phyloP scores from a whole-genome alignment of 2,329 filamentous ascomycete species.

The Myriangium duriaei region DNA sequence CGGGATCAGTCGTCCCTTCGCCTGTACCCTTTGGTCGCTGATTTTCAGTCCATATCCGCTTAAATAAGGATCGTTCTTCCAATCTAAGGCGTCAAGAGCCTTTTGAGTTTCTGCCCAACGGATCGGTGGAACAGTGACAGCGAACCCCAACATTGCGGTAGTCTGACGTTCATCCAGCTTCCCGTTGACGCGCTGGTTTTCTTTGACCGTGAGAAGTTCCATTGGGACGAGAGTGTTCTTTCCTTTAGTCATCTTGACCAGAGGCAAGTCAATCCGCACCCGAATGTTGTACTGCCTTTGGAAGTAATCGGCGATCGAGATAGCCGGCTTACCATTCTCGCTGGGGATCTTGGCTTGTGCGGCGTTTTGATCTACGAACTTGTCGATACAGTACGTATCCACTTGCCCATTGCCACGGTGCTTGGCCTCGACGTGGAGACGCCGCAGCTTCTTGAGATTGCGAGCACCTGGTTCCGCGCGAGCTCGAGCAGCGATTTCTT shows the following conservation, averaged over 20 bases:
- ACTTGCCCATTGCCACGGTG: constrained; percentile 28
- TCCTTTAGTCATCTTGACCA: constrained; percentile 46
- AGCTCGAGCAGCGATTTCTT: constrained; percentile 18
- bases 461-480: constrained; percentile 12
- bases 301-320: constrained; percentile 49
- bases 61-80: constrained; percentile 57
- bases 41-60: constrained; percentile 63
- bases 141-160: constrained; percentile 80
- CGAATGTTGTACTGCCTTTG: constrained; percentile 37
- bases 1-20: constrained; percentile 56
- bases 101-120: constrained; percentile 57
- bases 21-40: constrained; percentile 46
- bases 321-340: constrained; percentile 28
- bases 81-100: constrained; percentile 55
- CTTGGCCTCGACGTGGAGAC: constrained; percentile 27
- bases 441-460: constrained; percentile 31
- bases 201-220: constrained; percentile 40
- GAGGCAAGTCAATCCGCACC: constrained; percentile 37
- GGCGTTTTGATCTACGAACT: constrained; percentile 33
- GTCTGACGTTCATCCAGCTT: constrained; percentile 56
- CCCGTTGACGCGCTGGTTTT: constrained; percentile 44
- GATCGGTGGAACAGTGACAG: constrained; percentile 60
- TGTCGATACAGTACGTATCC: constrained; percentile 39
- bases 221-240: constrained; percentile 40
- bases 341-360: constrained; percentile 32